phyloP scores from a whole-genome alignment of 148 eudicot species.

The Beta vulgaris region DNA sequence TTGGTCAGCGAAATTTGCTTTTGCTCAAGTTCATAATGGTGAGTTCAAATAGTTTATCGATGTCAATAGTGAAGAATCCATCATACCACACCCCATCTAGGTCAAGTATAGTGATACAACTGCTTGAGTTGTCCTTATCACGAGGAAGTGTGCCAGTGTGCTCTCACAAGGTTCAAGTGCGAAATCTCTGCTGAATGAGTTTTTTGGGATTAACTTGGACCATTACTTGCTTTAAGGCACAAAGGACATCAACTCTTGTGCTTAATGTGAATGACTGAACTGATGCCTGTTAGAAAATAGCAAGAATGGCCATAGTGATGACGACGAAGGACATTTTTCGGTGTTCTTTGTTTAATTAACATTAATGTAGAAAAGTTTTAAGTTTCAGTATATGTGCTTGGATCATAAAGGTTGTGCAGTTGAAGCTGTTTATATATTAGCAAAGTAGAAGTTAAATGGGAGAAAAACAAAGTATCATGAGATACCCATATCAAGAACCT shows the following conservation, averaged over 20 bases:
- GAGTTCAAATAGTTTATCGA: conserved; percentile 62
- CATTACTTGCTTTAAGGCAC: conserved; percentile 41
- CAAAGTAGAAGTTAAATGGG: neutral
- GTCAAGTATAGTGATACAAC: conserved; percentile 42
- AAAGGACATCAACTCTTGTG: conserved; percentile 54
- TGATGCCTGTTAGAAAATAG: conserved; percentile 5
- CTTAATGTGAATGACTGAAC: conserved; percentile 33
- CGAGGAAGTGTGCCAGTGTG: conserved; percentile 53
- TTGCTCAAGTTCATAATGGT: conserved; percentile 45
- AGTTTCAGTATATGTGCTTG: conserved; percentile 4
- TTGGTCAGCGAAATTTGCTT: conserved; percentile 67
- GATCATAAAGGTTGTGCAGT: neutral
- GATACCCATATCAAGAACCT: conserved; percentile 30
- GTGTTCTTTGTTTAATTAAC: conserved; percentile 7
- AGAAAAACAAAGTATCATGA: conserved; percentile 12
- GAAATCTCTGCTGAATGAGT: conserved; percentile 53
- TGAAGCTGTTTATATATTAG: conserved; percentile 8
- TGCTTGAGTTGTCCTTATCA: conserved; percentile 53
- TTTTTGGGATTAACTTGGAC: conserved; percentile 52
- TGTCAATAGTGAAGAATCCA: conserved; percentile 50
- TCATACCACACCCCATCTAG: conserved; percentile 61
- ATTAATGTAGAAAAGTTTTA: neutral
- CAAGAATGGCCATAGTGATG: conserved; percentile 8
- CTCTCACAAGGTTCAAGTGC: conserved; percentile 61
- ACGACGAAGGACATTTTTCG: conserved; percentile 14